Conservation (phyloP, 179 eudicot species). For the Camellia oleifera region DNA sequence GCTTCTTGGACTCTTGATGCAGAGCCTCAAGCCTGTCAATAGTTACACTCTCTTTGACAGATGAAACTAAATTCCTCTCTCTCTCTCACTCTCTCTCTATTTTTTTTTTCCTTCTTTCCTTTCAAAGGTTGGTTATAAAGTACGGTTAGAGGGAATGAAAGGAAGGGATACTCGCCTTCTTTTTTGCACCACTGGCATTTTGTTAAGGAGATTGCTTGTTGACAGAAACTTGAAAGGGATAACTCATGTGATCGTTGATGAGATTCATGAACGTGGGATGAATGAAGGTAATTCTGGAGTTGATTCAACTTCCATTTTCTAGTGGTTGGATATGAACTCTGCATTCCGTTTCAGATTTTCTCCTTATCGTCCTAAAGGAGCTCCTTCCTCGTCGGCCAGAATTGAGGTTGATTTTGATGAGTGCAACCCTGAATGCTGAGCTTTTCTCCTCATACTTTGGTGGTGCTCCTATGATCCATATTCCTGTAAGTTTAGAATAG, state of each 20-base stretch:
- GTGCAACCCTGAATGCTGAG: conserved; percentile 80
- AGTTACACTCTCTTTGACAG: neutral
- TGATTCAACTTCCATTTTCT: neutral
- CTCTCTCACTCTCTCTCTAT: neutral
- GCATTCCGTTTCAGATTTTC: conserved; percentile 54
- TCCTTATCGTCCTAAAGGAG: conserved; percentile 75
- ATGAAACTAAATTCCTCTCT: neutral
- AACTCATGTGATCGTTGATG: conserved; percentile 78
- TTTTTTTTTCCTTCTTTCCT: neutral
- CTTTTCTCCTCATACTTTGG: conserved; percentile 73
- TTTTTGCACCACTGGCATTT: conserved; percentile 75
- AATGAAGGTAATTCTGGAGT: conserved; percentile 59
- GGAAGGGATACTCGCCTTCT: conserved; percentile 82
- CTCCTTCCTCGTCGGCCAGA: conserved; percentile 76
- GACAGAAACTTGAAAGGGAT: conserved; percentile 68
- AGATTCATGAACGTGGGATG: conserved; percentile 88
- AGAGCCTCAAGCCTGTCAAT: neutral
- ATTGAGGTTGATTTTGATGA: conserved; percentile 65
- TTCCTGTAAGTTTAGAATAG: conserved; percentile 56
- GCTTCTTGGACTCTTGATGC: conserved; percentile 12
- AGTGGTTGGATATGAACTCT: conserved; percentile 15
- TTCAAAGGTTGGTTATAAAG: conserved; percentile 73
- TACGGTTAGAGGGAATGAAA: conserved; percentile 75
- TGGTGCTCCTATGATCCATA: conserved; percentile 76
- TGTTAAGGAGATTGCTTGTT: conserved; percentile 65